These are phyloP conservation scores for Sporothrix dimorphospora DNA, from an alignment of 2,329 filamentous ascomycete genomes.

Conservation along the genomic window DNA sequence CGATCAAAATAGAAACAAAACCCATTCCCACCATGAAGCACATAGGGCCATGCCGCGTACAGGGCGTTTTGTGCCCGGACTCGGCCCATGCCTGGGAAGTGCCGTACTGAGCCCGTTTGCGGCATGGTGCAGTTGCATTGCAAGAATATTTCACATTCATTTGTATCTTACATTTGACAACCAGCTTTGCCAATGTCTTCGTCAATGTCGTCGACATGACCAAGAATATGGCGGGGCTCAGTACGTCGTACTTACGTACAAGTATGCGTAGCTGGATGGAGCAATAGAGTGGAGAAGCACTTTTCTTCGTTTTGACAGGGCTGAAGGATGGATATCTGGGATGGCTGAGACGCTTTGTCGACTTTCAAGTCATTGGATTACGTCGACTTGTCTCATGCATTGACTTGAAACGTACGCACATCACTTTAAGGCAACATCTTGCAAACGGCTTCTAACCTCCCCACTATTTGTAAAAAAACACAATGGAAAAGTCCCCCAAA, in stretches of 20 bases:
- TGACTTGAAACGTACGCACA: neutral
- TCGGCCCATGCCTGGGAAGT: no score
- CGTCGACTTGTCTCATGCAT: neutral
- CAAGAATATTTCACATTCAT: neutral
- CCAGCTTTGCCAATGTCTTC: neutral
- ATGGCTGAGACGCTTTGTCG: constrained; percentile 11
- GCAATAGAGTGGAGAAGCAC: no score
- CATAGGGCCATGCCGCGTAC: no score
- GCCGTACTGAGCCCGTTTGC: no score
- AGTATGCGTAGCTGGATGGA: no score
- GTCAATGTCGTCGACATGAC: neutral
- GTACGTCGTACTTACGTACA: neutral
- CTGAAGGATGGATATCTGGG: neutral
- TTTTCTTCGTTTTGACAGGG: neutral
- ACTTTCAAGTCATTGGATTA: neutral
- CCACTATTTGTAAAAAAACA: neutral
- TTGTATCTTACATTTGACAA: neutral
- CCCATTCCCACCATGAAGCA: neutral
- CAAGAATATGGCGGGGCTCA: neutral
- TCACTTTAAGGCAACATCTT: neutral
- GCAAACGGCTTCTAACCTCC: neutral
- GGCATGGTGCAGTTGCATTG: neutral
- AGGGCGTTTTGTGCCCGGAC: no score
- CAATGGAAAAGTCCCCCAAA: neutral
- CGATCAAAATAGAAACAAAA: neutral